Evolutionary conservation across 768 basidiomycete genomes (phyloP), one percentile per base, ranked within the genome.

Genomic region (Gloeophyllum trabeum): DNA sequence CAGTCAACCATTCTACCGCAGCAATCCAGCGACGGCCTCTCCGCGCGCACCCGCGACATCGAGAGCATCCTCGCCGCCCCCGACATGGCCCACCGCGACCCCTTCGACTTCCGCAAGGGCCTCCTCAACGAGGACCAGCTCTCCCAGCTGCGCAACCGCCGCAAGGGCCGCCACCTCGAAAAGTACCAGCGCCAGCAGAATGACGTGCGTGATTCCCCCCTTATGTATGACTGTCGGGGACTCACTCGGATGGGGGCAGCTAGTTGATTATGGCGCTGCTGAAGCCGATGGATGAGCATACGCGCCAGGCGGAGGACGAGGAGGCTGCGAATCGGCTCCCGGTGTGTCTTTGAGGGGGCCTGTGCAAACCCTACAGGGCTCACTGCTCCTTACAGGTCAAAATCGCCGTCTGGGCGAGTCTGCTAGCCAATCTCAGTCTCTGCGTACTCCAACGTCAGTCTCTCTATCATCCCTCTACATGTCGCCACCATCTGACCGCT

Each of bases 261-360:
- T 52, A 94, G 85, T 81, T 92, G 45, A 94, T 98, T 47, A 56
- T 63, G n/a, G 73, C 76, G n/a, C 62, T 97, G 46, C 71, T 98
- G 24, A 96, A 94, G 60, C 76, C 91, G 1, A 83, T 98, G 76
- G 85, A 90, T 25, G 79, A 82, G 24, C 86, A 92, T 53, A 89
- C 89, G 0, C 73, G 76, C 40, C 88, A 94, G 51, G 91, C 90
- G 13, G 73, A 68, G 46, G 67, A 71, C 10, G 76, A 80, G 24
- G 82, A 81, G 55, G 74, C 81, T 25, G 69, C 70, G 23, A 66
- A 72, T 26, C 80, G 84, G 16, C 51, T 87, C 37, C 69, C 81
- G 16, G 87, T 87, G 53, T 47, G 75, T 60, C 6, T 32, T 16
- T 16, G 12, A 24, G 0, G 24, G 4, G 44, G 40, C 30, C 41